Evolutionary conservation across 192 early-diverging fungal species (phyloP), one percentile per base, ranked within the genome.

Genomic region (Podila minutissima): DNA sequence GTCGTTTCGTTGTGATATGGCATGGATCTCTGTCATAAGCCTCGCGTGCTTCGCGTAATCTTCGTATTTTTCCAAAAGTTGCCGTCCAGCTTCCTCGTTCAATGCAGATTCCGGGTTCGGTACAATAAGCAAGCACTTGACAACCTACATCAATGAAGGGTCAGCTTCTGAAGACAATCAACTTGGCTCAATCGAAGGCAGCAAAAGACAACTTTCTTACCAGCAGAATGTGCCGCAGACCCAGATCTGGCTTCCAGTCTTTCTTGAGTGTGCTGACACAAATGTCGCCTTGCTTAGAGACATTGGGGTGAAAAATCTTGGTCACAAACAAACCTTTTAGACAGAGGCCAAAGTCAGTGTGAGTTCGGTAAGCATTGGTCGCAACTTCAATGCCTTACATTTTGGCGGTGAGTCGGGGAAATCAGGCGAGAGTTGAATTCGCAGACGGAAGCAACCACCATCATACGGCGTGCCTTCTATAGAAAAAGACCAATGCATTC

Each of bases 291-390:
- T 83, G 74, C 51, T 89, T 82, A 2, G 95, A 93, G 0, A 99
- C 95, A 74, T 99, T 99, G 8, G 97, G 97, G 79, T 99, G 97
- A 77, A 98, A 99, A 17, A 99, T 97, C 76, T 96, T 97, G 49
- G 97, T 99, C 13, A 92, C 59, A 84, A 99, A 97, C 70, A 72
- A 85, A 12, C 93, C 93, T 94, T 66, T 15, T 3, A 50, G 4
- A 33, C 22, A 22, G 32, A 62, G 61, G 48, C 11, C n/a, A 62
- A 50, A 62, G 32, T 9, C 26, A 51, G 20, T 48, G n/a, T 20
- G 2, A 4, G 32, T 9, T 11, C 17, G 32, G 76, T 38, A 37
- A 37, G 13, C 13, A 31, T 24, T 32, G 26, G 7, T 6, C 19
- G 28, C 20, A 32, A 57, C 46, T 2, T 69, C 29, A 17, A 63